phyloP scores from a whole-genome alignment of 2,329 filamentous ascomycete genomes.

The Aspergillus pseudoviridinutans region DNA sequence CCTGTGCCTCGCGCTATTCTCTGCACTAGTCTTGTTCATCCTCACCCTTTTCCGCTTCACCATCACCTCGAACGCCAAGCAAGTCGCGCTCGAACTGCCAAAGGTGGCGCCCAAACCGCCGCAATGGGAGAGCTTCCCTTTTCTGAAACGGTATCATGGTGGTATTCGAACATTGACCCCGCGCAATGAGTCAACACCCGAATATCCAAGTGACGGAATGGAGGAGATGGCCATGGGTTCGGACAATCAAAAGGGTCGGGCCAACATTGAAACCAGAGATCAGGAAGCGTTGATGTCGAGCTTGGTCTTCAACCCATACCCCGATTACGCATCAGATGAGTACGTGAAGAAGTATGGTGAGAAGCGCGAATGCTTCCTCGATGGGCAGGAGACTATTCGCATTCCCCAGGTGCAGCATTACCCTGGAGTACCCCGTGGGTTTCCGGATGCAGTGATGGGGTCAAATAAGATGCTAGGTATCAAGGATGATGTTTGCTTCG shows the following conservation, averaged over 20 bases:
- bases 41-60: conserved; percentile 70
- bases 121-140: conserved; percentile 79
- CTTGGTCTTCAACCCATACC: conserved; percentile 65
- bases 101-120: conserved; percentile 62
- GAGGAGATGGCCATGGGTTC: conserved; percentile 53
- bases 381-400: conserved; percentile 58
- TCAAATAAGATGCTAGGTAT: conserved; percentile 78
- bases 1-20: conserved; percentile 68
- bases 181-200: conserved; percentile 64
- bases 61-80: conserved; percentile 40
- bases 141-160: conserved; percentile 84
- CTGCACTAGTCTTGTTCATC: conserved; percentile 71
- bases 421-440: conserved; percentile 73
- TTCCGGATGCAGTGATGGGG: conserved; percentile 80
- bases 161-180: conserved; percentile 71
- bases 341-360: conserved; percentile 56
- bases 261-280: conserved; percentile 18
- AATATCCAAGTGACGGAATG: conserved; percentile 67
- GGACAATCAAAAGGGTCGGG: conserved; percentile 28
- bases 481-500: conserved; percentile 84
- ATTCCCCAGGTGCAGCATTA: conserved; percentile 71
- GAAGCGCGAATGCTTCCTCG: conserved; percentile 74
- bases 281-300: conserved; percentile 40
- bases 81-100: conserved; percentile 42
- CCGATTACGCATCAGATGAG: conserved; percentile 55